Conservation (phyloP, 257 asterid genomes). For the Henckelia pumila region DNA sequence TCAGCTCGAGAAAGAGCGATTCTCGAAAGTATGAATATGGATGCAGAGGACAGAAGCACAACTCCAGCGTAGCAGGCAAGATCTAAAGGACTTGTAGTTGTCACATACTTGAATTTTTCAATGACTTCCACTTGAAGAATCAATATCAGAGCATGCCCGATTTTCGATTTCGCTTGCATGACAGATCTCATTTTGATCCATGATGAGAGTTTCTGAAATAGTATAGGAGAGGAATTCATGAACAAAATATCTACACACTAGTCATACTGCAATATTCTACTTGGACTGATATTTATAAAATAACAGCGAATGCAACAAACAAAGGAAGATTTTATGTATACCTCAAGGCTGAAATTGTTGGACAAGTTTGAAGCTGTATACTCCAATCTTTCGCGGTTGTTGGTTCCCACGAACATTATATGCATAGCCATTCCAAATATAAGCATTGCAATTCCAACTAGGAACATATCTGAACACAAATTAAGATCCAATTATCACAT, state of each 20-base stretch:
- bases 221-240: not conserved
- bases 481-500: not conserved
- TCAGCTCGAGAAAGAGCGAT: constrained; percentile 29
- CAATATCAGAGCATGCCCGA: constrained; percentile 75
- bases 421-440: constrained; percentile 64
- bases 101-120: constrained; percentile 65
- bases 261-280: no score
- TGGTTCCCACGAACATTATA: constrained; percentile 64
- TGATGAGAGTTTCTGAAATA: constrained; percentile 44
- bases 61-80: constrained; percentile 80
- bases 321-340: constrained; percentile 15
- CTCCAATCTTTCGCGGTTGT: constrained; percentile 22
- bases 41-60: constrained; percentile 60
- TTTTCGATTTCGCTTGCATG: constrained; percentile 70
- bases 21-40: constrained; percentile 66
- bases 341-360: constrained; percentile 31
- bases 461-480: constrained; percentile 62
- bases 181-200: constrained; percentile 56
- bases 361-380: constrained; percentile 26
- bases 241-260: no score
- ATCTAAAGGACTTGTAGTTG: constrained; percentile 54
- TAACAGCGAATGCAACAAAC: not conserved
- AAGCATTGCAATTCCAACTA: constrained; percentile 80
- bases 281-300: no score
- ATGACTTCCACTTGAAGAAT: constrained; percentile 80